These are phyloP conservation scores for Dactylonectria estremocensis DNA, from an alignment of 2,329 filamentous ascomycete genomes.

Conservation along the genomic window DNA sequence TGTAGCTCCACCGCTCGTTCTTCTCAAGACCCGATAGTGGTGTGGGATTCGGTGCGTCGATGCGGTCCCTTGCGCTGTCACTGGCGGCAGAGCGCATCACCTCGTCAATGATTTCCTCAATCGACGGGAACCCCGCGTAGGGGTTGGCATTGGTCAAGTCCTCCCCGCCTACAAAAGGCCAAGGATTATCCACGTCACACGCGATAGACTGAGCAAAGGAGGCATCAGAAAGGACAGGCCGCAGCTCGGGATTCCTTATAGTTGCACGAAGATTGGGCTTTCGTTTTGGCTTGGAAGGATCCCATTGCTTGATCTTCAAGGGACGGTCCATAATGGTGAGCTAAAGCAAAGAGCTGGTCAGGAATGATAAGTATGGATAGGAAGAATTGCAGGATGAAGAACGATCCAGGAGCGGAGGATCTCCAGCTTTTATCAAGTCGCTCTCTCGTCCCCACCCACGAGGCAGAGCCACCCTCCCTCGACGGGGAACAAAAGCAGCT, in stretches of 20 bases:
- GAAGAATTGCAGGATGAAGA: conserved; percentile 1
- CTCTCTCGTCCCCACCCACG: background rate
- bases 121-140: background rate
- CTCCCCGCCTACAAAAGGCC: background rate
- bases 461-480: background rate
- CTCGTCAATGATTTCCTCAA: background rate
- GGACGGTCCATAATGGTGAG: background rate
- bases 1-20: too few relatives aligned
- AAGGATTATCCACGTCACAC: background rate
- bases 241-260: background rate
- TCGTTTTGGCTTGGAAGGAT: conserved; percentile 5
- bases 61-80: too few relatives aligned
- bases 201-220: background rate
- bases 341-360: background rate
- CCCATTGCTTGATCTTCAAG: background rate
- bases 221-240: background rate
- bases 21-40: too few relatives aligned
- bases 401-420: conserved; percentile 4
- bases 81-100: too few relatives aligned
- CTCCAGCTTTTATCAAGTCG: conserved; percentile 6
- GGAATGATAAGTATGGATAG: conserved; percentile 9
- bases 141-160: background rate
- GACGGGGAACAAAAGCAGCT: background rate
- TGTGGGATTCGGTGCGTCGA: too few relatives aligned
- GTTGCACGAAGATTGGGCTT: background rate